Percentiles rank a stretch among this genome's conserved stretches.
Evolutionary conservation across 176 grass and related monocot genomes (phyloP).

Genomic region (Phoenix roebelenii): DNA sequence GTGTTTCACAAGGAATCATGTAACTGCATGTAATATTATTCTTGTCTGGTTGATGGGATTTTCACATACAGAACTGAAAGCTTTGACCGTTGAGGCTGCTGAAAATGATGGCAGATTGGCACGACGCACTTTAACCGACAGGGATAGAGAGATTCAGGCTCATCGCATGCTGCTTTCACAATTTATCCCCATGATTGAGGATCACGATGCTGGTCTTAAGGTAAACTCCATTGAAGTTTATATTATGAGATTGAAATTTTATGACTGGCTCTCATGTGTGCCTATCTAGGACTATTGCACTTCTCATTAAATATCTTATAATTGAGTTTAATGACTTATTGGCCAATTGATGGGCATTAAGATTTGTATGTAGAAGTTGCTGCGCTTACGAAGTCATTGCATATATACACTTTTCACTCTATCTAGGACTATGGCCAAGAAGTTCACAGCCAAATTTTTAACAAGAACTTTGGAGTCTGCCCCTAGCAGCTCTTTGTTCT

Average conservation of each 20-base stretch:
- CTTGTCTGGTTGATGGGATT: constrained; percentile 15
- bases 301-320: neutral
- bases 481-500: too few species aligned
- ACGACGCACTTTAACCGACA: constrained; percentile 47
- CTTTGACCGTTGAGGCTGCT: constrained; percentile 43
- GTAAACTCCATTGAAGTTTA: constrained; percentile 20
- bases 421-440: too few species aligned
- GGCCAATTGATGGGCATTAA: neutral
- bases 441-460: too few species aligned
- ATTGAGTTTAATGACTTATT: constrained; percentile 9
- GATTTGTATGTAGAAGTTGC: too few species aligned
- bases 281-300: too few species aligned
- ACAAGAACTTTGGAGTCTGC: too few species aligned
- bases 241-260: too few species aligned
- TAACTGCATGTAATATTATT: neutral
- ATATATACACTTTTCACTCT: too few species aligned
- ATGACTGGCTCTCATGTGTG: too few species aligned
- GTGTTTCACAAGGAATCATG: neutral
- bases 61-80: constrained; percentile 40
- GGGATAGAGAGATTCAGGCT: constrained; percentile 43
- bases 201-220: constrained; percentile 41
- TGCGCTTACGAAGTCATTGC: too few species aligned
- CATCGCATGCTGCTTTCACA: constrained; percentile 45
- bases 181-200: constrained; percentile 32
- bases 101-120: constrained; percentile 66